Base-by-base conservation (phyloP, 2,329 filamentous ascomycete species). In the Paecilomyces sp. region DNA sequence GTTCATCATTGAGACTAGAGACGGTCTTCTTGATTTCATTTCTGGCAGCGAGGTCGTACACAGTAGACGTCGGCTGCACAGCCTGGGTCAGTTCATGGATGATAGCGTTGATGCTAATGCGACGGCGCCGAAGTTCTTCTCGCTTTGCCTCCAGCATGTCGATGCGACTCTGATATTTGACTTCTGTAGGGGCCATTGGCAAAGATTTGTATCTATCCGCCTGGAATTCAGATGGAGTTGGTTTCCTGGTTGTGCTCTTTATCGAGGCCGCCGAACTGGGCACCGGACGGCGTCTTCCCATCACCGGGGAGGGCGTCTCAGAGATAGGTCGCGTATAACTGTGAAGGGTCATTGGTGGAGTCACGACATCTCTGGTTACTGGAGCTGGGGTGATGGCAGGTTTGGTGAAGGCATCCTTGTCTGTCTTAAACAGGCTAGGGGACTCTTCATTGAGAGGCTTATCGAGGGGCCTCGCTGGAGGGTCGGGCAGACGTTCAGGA, bases 31-130 rank as follows among this genome's bases (percentile, higher is more conserved):
- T 83, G 63, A 84, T 82, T 60, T 81, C 78, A 25, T 79, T 77
- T 47, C 80, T 75, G 58, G 81, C 81, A 65, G 90, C 86, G 56
- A 88, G 83, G 8, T 85, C 82, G 66, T 87, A 88, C 31, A 86
- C 84, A 68, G 89, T 78, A 47, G 91, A 79, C 63, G 83, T 85
- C 36, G 82, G 85, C 50, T 89, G 88, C 80, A 92, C 89, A 60
- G 92, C 81, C 71, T 91, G 86, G 60, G 87, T 91, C 80, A 93
- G 87, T 72, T 93, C 89, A 63, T 83, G 80, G 70, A 94, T 90
- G 62, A 88, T 85, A 25, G 82, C 85, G 69, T 85, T 83, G 68
- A 93, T 85, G 74, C 92, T 93, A 62, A 82, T 79, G 58, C 87
- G 85, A 53, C 89, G 85, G 68, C 89, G 85, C 1, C 80, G 79